These are phyloP conservation scores for Gillenia trifoliata DNA, from an alignment of 306 rosid species.

Conservation along the genomic window DNA sequence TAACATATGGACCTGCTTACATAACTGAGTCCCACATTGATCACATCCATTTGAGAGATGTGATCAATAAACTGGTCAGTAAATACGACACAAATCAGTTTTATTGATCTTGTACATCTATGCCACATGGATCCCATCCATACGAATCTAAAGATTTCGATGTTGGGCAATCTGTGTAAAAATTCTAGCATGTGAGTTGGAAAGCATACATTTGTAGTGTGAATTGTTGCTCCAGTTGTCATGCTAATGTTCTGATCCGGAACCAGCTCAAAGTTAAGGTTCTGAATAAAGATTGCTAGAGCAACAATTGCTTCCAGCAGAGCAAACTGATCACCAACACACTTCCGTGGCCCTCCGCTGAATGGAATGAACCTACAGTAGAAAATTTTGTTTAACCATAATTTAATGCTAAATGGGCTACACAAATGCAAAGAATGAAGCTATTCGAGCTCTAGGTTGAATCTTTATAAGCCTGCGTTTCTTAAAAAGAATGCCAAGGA, in stretches of 20 bases:
- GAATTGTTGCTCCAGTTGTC: slow-evolving; percentile 99
- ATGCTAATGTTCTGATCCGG: slow-evolving; percentile 82
- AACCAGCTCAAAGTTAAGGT: slow-evolving; percentile 72
- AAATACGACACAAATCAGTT: not conserved
- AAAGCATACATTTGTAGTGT: slow-evolving; percentile 69
- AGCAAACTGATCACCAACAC: slow-evolving; percentile 97
- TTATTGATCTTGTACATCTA: not conserved
- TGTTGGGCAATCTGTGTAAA: not conserved
- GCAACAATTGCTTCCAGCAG: slow-evolving; percentile 78
- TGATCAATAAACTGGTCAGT: not conserved
- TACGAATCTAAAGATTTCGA: not conserved
- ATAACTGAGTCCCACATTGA: not conserved
- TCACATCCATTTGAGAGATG: not conserved
- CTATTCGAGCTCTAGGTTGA: not conserved
- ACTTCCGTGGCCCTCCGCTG: slow-evolving; percentile 95
- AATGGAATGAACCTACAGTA: slow-evolving; percentile 85
- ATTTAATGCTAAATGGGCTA: not conserved
- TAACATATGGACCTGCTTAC: not conserved
- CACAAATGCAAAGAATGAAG: not conserved
- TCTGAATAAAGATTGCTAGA: slow-evolving; percentile 74
- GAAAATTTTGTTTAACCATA: slow-evolving; percentile 20
- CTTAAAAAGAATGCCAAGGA: not conserved
- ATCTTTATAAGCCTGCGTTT: not conserved
- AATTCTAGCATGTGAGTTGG: slow-evolving; percentile 4
- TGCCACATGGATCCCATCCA: not conserved